Evolutionary conservation across 768 basidiomycete genomes (phyloP).

Genomic region (Boletus fagicola): DNA sequence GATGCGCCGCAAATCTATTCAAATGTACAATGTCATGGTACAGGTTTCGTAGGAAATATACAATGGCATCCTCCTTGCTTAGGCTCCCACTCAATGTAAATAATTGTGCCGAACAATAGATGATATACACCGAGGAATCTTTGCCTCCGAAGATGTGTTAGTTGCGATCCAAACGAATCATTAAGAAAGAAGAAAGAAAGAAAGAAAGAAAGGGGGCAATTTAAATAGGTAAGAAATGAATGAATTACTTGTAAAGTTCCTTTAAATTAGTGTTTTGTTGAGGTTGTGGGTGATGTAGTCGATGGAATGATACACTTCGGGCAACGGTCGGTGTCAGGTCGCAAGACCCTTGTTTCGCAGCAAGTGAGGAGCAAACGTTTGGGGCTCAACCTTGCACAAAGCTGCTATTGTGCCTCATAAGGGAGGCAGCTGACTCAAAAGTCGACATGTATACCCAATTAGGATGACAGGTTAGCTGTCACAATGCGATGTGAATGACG

Average conservation of each 20-base stretch:
- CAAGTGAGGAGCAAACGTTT: background rate
- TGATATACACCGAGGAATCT: conserved; percentile 18
- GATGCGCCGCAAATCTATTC: background rate
- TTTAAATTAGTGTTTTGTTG: conserved; percentile 22
- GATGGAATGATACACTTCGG: conserved; percentile 22
- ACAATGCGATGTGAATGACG: conserved; percentile 16
- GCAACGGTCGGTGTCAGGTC: conserved; percentile 10
- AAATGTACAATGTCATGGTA: conserved; percentile 14
- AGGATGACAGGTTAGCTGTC: conserved; percentile 26
- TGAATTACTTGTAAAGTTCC: conserved; percentile 7
- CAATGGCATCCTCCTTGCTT: conserved; percentile 2
- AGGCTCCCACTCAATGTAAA: background rate
- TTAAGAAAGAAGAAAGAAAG: background rate
- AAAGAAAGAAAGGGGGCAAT: too few relatives aligned
- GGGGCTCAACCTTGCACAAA: background rate
- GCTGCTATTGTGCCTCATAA: conserved; percentile 1
- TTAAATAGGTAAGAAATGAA: background rate
- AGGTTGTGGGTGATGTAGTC: conserved; percentile 16
- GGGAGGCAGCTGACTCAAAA: conserved; percentile 8
- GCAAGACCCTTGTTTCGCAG: conserved; percentile 13
- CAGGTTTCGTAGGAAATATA: conserved; percentile 22
- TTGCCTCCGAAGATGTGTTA: conserved; percentile 14
- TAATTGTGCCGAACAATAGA: conserved; percentile 13
- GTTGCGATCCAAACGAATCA: conserved; percentile 16
- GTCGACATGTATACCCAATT: conserved; percentile 22